These are phyloP conservation scores for Chrysosporium keratinophilum DNA, from an alignment of 2,329 filamentous ascomycete genomes.

Conservation along the genomic window DNA sequence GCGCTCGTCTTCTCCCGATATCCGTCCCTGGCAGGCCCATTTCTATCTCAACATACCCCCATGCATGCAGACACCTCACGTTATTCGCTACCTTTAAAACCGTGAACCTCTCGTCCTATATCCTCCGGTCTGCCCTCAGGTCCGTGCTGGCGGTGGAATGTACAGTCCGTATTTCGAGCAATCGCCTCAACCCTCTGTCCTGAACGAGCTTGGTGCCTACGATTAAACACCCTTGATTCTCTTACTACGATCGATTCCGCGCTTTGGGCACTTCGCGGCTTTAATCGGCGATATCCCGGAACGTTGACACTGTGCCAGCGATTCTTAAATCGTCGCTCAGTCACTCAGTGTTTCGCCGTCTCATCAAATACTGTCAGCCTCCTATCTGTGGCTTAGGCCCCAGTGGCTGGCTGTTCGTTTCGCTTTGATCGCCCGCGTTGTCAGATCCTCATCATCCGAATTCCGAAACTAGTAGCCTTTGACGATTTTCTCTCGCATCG, in stretches of 20 bases:
- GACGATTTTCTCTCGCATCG: neutral
- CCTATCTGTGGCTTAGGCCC: conserved; percentile 10
- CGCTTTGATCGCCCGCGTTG: neutral
- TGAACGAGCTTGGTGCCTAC: neutral
- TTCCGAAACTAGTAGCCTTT: neutral
- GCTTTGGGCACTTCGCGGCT: neutral
- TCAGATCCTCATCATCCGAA: neutral
- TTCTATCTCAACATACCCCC: neutral
- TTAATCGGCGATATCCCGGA: neutral
- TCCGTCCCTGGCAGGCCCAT: neutral
- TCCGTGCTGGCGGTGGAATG: neutral
- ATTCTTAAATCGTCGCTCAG: conserved; percentile 3
- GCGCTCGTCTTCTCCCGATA: neutral
- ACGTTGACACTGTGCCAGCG: conserved; percentile 3
- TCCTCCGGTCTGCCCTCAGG: neutral
- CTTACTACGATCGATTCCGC: neutral
- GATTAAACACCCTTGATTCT: neutral
- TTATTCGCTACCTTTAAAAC: neutral
- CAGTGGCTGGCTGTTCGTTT: conserved; percentile 12
- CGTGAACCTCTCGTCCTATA: neutral
- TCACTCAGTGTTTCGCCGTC: neutral
- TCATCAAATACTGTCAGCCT: conserved; percentile 5
- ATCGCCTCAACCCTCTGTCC: neutral
- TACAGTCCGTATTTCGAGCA: neutral
- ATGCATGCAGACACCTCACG: neutral